Conservation (phyloP, 2,329 filamentous ascomycete species). For the Neonectria punicea region DNA sequence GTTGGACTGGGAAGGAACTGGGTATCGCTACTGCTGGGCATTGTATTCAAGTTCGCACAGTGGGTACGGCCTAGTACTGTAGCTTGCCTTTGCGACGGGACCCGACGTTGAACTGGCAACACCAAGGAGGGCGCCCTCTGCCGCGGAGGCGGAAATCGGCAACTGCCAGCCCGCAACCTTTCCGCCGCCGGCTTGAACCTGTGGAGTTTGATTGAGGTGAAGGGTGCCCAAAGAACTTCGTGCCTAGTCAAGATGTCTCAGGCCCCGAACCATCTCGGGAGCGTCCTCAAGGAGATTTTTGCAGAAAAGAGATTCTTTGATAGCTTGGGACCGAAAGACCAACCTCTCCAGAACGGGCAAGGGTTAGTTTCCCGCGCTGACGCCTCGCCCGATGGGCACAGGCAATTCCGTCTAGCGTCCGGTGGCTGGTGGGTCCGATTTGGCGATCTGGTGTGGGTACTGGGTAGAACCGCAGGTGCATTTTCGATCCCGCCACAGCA, state of each 20-base stretch:
- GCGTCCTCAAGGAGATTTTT: conserved; percentile 4
- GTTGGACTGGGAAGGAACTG: conserved; percentile 6
- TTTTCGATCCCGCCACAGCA: conserved; percentile 13
- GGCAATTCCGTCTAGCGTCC: conserved; percentile 21
- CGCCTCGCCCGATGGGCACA: conserved; percentile 4
- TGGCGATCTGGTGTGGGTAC: conserved; percentile 17
- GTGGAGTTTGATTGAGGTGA: not conserved
- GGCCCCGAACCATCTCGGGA: conserved; percentile 10
- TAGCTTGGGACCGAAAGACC: not conserved
- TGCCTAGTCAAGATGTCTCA: not conserved
- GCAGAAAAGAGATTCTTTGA: not conserved
- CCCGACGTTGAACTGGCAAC: not conserved
- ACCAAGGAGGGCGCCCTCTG: not conserved
- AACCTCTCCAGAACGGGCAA: not conserved
- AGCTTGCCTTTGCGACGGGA: not conserved
- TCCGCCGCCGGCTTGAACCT: not conserved
- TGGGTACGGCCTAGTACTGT: not conserved
- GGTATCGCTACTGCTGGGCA: not conserved
- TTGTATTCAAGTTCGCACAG: not conserved
- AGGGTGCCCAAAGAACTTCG: not conserved
- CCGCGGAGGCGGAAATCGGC: not conserved
- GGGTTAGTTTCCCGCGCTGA: conserved; percentile 6
- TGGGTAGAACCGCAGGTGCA: conserved; percentile 9
- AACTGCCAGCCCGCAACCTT: not conserved
- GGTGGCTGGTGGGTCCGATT: conserved; percentile 23